Base-by-base conservation (phyloP, 306 rosid species). In the Styphnolobium japonicum region DNA sequence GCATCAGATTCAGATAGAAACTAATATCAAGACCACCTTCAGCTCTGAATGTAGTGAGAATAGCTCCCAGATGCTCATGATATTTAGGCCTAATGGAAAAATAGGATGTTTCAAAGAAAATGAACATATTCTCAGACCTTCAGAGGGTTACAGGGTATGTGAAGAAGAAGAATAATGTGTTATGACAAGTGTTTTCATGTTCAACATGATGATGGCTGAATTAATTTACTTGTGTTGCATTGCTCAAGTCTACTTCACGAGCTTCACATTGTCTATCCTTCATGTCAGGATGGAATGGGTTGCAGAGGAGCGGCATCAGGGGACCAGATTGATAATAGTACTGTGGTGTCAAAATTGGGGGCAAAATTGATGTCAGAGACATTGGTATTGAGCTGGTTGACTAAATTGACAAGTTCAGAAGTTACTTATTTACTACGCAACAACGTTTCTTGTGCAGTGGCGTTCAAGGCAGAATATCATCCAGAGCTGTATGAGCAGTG, bases 311-410 rank as follows among this genome's bases (percentile, higher is more conserved):
- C 0, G 98, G 99, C 80, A 96, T 40, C 37, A 69, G 14, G 3
- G 94, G 91, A 16, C 99, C 99, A 2, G 97, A 91, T 76, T 96
- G 98, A 33, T 96, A 93, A 77, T 79, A 96, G 71, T 86, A 83
- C 1, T 89, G 27, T 2, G 98, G 92, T 4, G 74, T 63, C n/a
- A 29, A 58, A 66, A 23, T 69, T 73, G 34, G 94, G 86, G 6
- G 93, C 87, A 23, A 81, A 73, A 46, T 93, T 84, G 46, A 61
- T 46, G 88, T 91, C 93, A 3, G 98, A 79, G 3, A 86, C 74
- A 8, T 81, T 83, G 67, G 68, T 75, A 71, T 93, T 84, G 78
- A 93, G 64, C 37, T 21, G 83, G 87, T 93, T 87, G 5, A 96
- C 93, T 40, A 88, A 85, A 75, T 52, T 23, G 21, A 91, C 93